These are phyloP conservation scores for Pseudodiploospora longispora DNA, from an alignment of 2,329 filamentous ascomycete species.

Conservation along the genomic window DNA sequence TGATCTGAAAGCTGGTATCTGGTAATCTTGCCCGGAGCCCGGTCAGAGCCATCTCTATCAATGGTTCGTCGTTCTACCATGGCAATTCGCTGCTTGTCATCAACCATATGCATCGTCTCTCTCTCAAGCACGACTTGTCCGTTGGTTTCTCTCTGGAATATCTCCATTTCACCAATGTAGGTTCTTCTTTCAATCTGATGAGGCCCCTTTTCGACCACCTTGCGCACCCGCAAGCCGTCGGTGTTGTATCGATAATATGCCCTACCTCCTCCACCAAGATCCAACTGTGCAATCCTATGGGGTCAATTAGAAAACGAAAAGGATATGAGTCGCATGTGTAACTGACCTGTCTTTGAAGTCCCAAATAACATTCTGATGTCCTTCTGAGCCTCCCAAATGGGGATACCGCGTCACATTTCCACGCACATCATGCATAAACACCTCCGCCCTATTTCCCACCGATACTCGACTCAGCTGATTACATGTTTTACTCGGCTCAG, in stretches of 20 bases:
- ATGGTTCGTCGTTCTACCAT: slow-evolving; percentile 6
- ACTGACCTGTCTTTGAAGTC: no score
- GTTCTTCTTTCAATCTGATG: slow-evolving; percentile 4
- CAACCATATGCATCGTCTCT: slow-evolving; percentile 4
- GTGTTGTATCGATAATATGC: slow-evolving; percentile 10
- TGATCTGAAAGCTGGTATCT: slow-evolving; percentile 8
- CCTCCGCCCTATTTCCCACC: no score
- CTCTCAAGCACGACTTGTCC: background rate
- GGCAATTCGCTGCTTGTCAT: slow-evolving; percentile 5
- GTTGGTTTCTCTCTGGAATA: slow-evolving; percentile 4
- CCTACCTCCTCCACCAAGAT: no score
- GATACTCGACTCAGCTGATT: no score
- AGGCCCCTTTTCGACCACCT: slow-evolving; percentile 12
- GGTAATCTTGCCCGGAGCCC: slow-evolving; percentile 7
- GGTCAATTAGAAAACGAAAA: no score
- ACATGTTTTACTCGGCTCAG: no score
- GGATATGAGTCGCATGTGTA: no score
- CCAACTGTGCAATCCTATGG: no score
- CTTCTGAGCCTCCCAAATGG: no score
- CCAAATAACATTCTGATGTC: no score
- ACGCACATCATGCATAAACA: no score
- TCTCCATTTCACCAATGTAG: slow-evolving; percentile 9
- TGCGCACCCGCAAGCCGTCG: slow-evolving; percentile 14
- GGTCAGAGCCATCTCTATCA: slow-evolving; percentile 10
- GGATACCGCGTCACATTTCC: no score